A percentile compares a stretch with the other conserved stretches of the same genome.
These are phyloP conservation scores for Cerrena zonata DNA, from an alignment of 1,284 basidiomycete genomes.

Conservation along the genomic window DNA sequence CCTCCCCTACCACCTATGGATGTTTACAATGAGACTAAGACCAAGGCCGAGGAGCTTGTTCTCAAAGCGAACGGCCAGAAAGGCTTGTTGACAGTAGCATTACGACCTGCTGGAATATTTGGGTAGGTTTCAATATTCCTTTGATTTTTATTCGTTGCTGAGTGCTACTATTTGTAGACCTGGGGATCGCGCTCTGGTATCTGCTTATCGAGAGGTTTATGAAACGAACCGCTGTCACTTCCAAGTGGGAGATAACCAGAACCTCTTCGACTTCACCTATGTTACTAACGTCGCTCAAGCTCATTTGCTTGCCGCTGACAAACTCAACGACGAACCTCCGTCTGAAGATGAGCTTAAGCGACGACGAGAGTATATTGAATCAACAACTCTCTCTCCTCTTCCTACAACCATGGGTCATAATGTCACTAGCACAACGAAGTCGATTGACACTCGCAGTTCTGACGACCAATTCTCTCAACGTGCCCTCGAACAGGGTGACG, in stretches of 20 bases:
- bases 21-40: conserved; percentile 96
- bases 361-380: conserved; percentile 32
- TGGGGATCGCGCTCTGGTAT: conserved; percentile 85
- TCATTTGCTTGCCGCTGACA: conserved; percentile 90
- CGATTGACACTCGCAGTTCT: conserved; percentile 63
- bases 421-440: conserved; percentile 63
- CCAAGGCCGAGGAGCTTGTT: conserved; percentile 80
- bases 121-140: conserved; percentile 46
- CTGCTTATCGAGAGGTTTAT: conserved; percentile 77
- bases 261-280: conserved; percentile 97
- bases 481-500: conserved; percentile 38
- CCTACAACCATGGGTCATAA: conserved; percentile 65
- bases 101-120: conserved; percentile 95
- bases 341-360: conserved; percentile 39
- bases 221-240: conserved; percentile 81
- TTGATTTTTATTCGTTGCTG: neutral
- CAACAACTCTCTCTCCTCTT: conserved; percentile 54
- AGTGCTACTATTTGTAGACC: conserved; percentile 46
- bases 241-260: conserved; percentile 91
- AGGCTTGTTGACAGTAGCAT: conserved; percentile 81
- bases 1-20: conserved; percentile 77
- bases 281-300: conserved; percentile 94
- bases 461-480: conserved; percentile 66
- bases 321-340: conserved; percentile 34
- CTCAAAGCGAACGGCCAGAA: conserved; percentile 81